Conservation (phyloP, 1,139 yeast genomes). For the Candida sojae region DNA sequence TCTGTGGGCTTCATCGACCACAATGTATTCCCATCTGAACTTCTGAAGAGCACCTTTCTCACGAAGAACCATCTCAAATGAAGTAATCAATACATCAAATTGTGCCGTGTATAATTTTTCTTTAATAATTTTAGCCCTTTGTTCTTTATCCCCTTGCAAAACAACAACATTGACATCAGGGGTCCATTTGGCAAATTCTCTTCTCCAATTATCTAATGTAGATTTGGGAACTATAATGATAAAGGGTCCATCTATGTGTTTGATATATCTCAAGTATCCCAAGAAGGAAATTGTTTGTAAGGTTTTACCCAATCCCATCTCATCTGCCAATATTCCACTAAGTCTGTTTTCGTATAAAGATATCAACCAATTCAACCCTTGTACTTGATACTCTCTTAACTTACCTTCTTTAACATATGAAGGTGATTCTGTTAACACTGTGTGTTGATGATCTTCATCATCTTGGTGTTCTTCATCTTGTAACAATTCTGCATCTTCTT, state of each 20-base stretch:
- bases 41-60: constrained; percentile 82
- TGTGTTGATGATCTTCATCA: constrained; percentile 51
- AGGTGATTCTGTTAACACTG: constrained; percentile 81
- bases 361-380: constrained; percentile 51
- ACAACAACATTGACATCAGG: constrained; percentile 91
- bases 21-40: constrained; percentile 89
- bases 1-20: constrained; percentile 96
- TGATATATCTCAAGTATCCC: constrained; percentile 80
- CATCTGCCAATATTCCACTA: constrained; percentile 50
- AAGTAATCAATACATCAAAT: constrained; percentile 86
- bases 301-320: constrained; percentile 54
- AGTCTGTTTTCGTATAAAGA: constrained; percentile 45
- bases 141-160: constrained; percentile 84
- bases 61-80: constrained; percentile 89
- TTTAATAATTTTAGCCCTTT: constrained; percentile 62
- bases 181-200: constrained; percentile 93
- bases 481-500: constrained; percentile 87
- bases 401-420: constrained; percentile 61
- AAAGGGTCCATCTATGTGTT: constrained; percentile 85
- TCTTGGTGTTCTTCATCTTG: constrained; percentile 65
- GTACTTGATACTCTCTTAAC: constrained; percentile 73
- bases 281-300: constrained; percentile 60
- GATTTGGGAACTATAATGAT: constrained; percentile 93
- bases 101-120: constrained; percentile 64
- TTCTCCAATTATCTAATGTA: constrained; percentile 91